Base-by-base conservation (phyloP, 202 grass and related monocot genomes). In the Carex arenaria region DNA sequence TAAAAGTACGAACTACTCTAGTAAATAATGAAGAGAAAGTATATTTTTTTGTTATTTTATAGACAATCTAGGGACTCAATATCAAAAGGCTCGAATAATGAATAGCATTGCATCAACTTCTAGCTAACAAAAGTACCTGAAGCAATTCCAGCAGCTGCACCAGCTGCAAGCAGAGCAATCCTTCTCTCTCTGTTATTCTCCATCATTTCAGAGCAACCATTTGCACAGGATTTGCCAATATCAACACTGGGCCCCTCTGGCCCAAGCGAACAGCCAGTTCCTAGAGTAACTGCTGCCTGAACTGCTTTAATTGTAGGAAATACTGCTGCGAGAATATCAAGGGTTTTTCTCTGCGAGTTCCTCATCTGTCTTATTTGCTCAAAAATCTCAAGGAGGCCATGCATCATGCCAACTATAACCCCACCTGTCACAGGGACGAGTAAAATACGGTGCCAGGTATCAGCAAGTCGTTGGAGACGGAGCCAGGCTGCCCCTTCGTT, bases 361-460 rank as follows among this genome's bases (percentile, higher is more conserved):
- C 90, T 87, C 0, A 85, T 88, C 64, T 92, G 93, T 78, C 84
- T 98, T 91, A 98, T 93, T 90, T 98, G 95, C 80, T 92, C 92
- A 86, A 98, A 98, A 52, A 95, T 95, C 85, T 98, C 95, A 73
- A 98, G 85, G n/a, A 98, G 82, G 52, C 95, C 95, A 81, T 98
- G 95, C 95, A 98, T 95, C 95, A 98, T 98, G 80, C 95, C 95
- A 72, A 98, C 95, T 84, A 98, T 91, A 64, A 98, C 95, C 84
- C 95, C 95, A 89, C 95, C 95, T 70, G 95, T 98, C 28, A 98
- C 89, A 66, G 95, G 95, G 82, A 98, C 93, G 55, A 98, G 85
- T 79, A 98, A 82, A 85, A 98, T 98, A 82, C 95, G 92, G 68
- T 95, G 95, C 95, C 95, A 98, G 79, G 96, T 98, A 86, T 98